Conservation (phyloP, 202 grass and related monocot species). For the Alloteropsis angusta region DNA sequence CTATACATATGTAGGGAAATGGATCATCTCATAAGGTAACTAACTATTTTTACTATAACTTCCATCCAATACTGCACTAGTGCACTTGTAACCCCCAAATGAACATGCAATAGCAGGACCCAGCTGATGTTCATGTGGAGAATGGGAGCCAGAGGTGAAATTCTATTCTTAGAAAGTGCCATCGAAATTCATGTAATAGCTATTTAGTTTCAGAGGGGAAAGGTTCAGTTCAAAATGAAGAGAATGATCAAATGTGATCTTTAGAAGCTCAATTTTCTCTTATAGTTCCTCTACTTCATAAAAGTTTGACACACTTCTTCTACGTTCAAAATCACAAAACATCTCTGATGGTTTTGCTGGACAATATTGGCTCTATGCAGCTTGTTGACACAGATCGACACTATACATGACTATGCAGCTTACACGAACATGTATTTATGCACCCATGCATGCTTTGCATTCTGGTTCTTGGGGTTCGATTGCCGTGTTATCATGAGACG, state of each 20-base stretch:
- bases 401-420: not conserved
- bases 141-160: not conserved
- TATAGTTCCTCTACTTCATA: not conserved
- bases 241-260: not conserved
- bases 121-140: not conserved
- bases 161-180: not conserved
- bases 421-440: not conserved
- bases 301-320: not conserved
- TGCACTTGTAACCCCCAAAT: no score
- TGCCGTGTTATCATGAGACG: not conserved
- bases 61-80: not conserved
- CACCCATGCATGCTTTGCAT: not conserved
- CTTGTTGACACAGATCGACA: not conserved
- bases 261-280: not conserved
- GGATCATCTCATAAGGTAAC: not conserved
- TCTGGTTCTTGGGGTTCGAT: not conserved
- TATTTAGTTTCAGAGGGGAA: not conserved
- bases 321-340: not conserved
- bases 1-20: not conserved
- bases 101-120: not conserved
- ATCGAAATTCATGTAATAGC: not conserved
- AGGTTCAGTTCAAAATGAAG: not conserved
- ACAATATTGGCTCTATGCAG: not conserved
- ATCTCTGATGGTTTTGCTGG: not conserved
- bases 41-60: not conserved